Conservation (phyloP, 2,329 filamentous ascomycete species). For the Aulographum hederae region DNA sequence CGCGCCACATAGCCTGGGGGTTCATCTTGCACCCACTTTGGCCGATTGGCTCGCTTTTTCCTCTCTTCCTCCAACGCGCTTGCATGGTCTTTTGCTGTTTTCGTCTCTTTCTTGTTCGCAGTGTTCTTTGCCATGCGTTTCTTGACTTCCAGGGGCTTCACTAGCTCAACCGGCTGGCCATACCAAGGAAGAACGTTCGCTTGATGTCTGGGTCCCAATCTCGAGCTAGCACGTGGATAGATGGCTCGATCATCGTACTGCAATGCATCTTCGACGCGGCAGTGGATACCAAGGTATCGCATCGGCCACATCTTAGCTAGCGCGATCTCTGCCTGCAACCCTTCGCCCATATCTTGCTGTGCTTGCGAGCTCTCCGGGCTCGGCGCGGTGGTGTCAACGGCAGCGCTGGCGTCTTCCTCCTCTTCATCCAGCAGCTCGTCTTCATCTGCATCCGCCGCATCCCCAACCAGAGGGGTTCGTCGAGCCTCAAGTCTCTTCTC, state of each 20-base stretch:
- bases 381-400: constrained; percentile 40
- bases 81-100: constrained; percentile 60
- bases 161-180: constrained; percentile 71
- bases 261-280: constrained; percentile 81
- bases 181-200: constrained; percentile 73
- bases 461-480: constrained; percentile 57
- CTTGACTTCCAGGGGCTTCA: constrained; percentile 75
- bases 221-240: constrained; percentile 85
- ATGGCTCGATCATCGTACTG: constrained; percentile 91
- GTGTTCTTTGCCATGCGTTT: constrained; percentile 48
- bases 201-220: constrained; percentile 80
- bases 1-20: constrained; percentile 70
- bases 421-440: constrained; percentile 48
- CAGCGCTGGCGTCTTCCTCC: constrained; percentile 38
- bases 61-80: constrained; percentile 71
- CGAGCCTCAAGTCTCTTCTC: constrained; percentile 82
- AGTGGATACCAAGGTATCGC: constrained; percentile 88
- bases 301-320: constrained; percentile 93
- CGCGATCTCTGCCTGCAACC: constrained; percentile 73
- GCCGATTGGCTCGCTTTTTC: constrained; percentile 58
- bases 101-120: constrained; percentile 54
- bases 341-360: constrained; percentile 35
- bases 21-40: constrained; percentile 87
- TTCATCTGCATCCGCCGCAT: constrained; percentile 32
- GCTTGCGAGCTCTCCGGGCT: constrained; percentile 26